Base-by-base conservation (phyloP, 208 protist species). In the Vickermania ingenoplastis region DNA sequence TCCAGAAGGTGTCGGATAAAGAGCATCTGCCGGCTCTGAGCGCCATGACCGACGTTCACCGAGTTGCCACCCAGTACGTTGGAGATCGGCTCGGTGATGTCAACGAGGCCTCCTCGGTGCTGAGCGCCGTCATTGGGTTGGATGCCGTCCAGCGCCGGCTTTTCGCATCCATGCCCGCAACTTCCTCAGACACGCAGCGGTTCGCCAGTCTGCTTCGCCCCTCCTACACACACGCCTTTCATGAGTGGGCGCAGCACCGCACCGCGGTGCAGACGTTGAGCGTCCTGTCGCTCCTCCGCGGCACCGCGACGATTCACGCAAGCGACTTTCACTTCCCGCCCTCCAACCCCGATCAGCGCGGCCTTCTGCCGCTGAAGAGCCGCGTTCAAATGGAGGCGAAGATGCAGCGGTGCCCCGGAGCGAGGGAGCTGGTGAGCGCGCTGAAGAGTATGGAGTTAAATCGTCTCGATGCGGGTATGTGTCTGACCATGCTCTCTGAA, bases 381-480 rank as follows among this genome's bases (percentile, higher is more conserved):
- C 84, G 88, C 49, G 63, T 92, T 0, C 75, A 89, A 24, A 92
- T 95, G 86, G 86, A 92, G 64, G 83, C 89, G 1, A 92, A 92
- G 61, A 59, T 95, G 64, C 85, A 92, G 61, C 82, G 83, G 26
- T 91, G 83, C 62, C 3, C 51, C 0, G 77, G 80, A 23, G 75
- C 86, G 5, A 75, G 86, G 22, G 75, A 77, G n/a, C 73, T 95
- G 2, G 55, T 95, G 4, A 68, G 56, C 7, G 55, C 69, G 1
- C 60, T 95, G 57, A 65, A 77, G 3, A 57, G 67, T 11, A 70
- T 74, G 51, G 67, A 79, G 21, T 41, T 95, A 2, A 86, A 71
- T 41, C 83, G 75, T 29, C 57, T 89, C 0, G 89, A 95, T 57
- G 89, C 89, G 0, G 86, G 81, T 25, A 89, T 92, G 69, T 77